Base-by-base conservation (phyloP, 1,284 basidiomycete species). In the Rhizopogon parksii region DNA sequence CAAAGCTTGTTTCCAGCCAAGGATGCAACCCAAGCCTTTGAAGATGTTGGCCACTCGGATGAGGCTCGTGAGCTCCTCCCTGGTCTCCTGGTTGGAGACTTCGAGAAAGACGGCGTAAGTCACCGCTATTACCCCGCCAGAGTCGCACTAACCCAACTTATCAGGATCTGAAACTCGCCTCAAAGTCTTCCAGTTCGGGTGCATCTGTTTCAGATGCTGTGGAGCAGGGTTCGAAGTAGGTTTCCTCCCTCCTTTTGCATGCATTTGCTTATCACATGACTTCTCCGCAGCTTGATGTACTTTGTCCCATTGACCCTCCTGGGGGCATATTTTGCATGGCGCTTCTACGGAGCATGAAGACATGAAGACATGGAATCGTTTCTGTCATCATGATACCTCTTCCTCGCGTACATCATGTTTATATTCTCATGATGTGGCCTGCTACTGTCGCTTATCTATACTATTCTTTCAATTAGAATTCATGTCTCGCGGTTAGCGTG, bases 1-100 rank as follows among this genome's bases (percentile, higher is more conserved):
- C 19, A 30, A 47, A 45, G 27, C 19, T 27, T 50, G 8, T 55
- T 48, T 57, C 17, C 62, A 90, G 88, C 87, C 61, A 85, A 88
- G 67, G 95, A 99, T 69, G 94, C 93, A 25, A 96, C 95, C 39
- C 96, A 99, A 68, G 93, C 95, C 9, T 99, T 99, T 65, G 96
- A 99, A 74, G 96, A 99, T 69, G 95, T 99, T 45, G 95, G 96
- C 40, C 95, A 99, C 80, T 98, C 95, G 14, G 96, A 99, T 65
- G 96, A 99, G 71, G 96, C 95, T 14, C 85, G 95, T 53, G 85
- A 77, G n/a, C 80, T 96, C 56, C 79, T 99, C 52, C 79, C 82
- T 55, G 80, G 71, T 61, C 77, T 95, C 82, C 70, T 80, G 49
- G 73, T 94, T 47, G 92, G 91, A 47, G 80, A 88, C 7, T 89